Evolutionary conservation across 2,329 filamentous ascomycete genomes (phyloP), one percentile per base, ranked within the genome.

Genomic region (Colletotrichum salicis): DNA sequence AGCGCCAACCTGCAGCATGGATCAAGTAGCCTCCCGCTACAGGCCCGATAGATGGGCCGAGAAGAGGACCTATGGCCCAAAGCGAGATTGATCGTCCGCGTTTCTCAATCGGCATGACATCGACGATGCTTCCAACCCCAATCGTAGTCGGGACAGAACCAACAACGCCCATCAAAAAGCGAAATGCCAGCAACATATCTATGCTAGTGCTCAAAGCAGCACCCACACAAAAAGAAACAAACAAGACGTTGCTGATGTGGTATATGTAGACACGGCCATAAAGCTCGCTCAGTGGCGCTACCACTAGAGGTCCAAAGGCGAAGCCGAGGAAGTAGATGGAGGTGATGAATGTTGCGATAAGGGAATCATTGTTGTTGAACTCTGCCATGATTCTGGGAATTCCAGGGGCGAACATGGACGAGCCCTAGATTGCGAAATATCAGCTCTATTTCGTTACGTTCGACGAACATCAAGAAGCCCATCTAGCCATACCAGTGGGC

Each of bases 371-470:
- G 5, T 84, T 86, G 29, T 85, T 64, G 77, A 94, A 93, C 29
- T 93, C 90, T 4, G 76, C 61, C 84, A 93, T 88, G 0, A 94
- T 82, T 4, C 89, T 80, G 0, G 88, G 87, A 0, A 93, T 88
- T 5, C 88, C 91, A 0, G 92, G 92, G 0, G 92, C 91, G 76
- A 94, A 92, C 82, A 93, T 93, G 12, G 86, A 82, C 82, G 41
- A 19, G 15, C 37, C 37, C 37, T 41, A 41, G 37, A 41, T 41
- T 41, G 37, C 5, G 15, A 41, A 41, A 41, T 19, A 7, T 41
- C 13, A 41, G 37, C 37, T 41, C 37, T 41, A 6, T 41, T 13
- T 41, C 13, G 6, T 7, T 19, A 41, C 13, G 7, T 41, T 6
- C 15, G 37, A 41, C 37, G 13, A 15, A 15, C 1, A 41, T 1